Evolutionary conservation across 2,329 filamentous ascomycete genomes (phyloP).

Genomic region (Pseudogymnoascus sp.): DNA sequence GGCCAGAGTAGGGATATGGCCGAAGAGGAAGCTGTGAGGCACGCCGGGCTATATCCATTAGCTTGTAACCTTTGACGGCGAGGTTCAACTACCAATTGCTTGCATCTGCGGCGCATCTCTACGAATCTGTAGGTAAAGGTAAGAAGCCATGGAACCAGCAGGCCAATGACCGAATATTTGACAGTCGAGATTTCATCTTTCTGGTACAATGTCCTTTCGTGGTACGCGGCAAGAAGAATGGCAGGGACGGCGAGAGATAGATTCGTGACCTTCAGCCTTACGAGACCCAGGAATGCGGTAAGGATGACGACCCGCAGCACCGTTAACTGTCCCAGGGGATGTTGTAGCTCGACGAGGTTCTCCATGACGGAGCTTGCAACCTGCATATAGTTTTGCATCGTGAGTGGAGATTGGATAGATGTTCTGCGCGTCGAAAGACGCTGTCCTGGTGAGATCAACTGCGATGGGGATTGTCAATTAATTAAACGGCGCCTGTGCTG

Average conservation of each 20-base stretch:
- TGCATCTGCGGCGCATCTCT: not conserved
- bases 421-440: not conserved
- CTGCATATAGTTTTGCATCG: not conserved
- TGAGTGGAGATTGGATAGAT: not conserved
- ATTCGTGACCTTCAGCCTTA: not conserved
- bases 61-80: not conserved
- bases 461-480: too few species aligned
- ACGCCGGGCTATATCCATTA: slow-evolving; percentile 5
- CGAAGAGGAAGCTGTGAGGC: slow-evolving; percentile 1
- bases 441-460: not conserved
- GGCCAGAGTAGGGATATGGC: not conserved
- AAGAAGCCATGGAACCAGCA: slow-evolving; percentile 10
- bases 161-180: slow-evolving; percentile 4
- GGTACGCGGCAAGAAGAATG: not conserved
- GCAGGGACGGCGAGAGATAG: not conserved
- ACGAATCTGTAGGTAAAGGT: slow-evolving; percentile 4
- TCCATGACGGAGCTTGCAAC: not conserved
- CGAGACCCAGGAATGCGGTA: not conserved
- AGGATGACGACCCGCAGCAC: not conserved
- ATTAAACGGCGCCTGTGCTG: not conserved
- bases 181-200: slow-evolving; percentile 5
- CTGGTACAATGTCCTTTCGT: not conserved
- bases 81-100: not conserved
- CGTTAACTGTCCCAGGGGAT: not conserved
- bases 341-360: not conserved